Evolutionary conservation across 139 green algal genomes (phyloP).

Genomic region (Tetradesmus obliquus): DNA sequence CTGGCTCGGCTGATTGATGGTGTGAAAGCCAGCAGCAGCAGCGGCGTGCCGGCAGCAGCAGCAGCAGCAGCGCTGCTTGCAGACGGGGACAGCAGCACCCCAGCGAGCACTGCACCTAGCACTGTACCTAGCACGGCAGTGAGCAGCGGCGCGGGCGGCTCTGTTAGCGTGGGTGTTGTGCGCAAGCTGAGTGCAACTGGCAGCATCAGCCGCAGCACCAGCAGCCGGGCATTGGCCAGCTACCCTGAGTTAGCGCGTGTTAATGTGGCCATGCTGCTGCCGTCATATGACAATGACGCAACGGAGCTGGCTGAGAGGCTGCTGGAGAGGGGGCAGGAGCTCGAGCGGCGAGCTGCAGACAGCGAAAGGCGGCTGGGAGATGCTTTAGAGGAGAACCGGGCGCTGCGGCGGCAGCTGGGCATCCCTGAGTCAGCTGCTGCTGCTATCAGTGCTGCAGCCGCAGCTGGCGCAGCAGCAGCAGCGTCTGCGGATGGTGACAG

Average conservation of each 20-base stretch:
- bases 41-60: background rate
- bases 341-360: background rate
- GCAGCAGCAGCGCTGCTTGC: background rate
- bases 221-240: background rate
- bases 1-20: conserved; percentile 41
- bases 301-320: conserved; percentile 27
- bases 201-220: background rate
- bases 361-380: background rate
- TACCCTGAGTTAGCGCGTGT: background rate
- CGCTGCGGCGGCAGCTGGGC: background rate
- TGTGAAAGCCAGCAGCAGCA: background rate
- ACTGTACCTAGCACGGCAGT: background rate
- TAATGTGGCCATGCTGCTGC: conserved; percentile 19
- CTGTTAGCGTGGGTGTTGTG: background rate
- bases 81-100: background rate
- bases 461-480: background rate
- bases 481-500: background rate
- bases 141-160: background rate
- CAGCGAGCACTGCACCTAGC: background rate
- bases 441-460: background rate
- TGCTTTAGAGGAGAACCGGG: background rate
- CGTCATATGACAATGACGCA: background rate
- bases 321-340: conserved; percentile 27
- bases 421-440: background rate
- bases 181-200: conserved; percentile 1